phyloP scores from a whole-genome alignment of 2,329 filamentous ascomycete species.

The Cladosporium colombiae region DNA sequence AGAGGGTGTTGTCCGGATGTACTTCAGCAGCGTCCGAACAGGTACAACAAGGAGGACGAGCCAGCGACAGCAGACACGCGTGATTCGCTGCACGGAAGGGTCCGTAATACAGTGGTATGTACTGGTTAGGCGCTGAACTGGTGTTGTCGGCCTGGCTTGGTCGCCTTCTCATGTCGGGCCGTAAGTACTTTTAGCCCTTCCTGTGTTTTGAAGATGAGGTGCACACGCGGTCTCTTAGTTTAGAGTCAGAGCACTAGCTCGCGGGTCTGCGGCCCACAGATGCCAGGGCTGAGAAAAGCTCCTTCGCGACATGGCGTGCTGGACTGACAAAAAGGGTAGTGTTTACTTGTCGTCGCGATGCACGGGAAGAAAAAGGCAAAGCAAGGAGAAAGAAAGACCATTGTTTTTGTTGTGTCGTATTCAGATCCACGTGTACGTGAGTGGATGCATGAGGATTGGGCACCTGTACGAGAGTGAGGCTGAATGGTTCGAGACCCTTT shows the following conservation, averaged over 20 bases:
- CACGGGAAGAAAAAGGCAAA: not conserved
- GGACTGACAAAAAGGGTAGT: not conserved
- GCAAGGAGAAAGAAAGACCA: not conserved
- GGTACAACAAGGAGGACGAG: no score
- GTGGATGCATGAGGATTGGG: not conserved
- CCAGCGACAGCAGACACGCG: no score
- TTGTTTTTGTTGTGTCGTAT: not conserved
- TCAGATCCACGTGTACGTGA: not conserved
- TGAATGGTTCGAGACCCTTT: not conserved
- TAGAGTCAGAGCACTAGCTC: not conserved
- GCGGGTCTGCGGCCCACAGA: not conserved
- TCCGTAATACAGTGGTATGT: no score
- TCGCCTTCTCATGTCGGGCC: no score
- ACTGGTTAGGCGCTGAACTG: no score
- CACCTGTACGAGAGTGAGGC: not conserved
- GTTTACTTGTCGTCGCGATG: not conserved
- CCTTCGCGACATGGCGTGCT: not conserved
- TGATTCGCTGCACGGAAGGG: no score
- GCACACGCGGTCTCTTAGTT: not conserved
- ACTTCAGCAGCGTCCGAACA: no score
- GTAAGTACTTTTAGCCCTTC: no score
- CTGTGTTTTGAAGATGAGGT: not conserved
- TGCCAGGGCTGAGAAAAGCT: slow-evolving; percentile 1
- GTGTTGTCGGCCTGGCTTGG: no score
- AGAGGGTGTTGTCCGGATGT: no score